phyloP scores from a whole-genome alignment of 2,329 filamentous ascomycete species.

The Apiospora koreana region DNA sequence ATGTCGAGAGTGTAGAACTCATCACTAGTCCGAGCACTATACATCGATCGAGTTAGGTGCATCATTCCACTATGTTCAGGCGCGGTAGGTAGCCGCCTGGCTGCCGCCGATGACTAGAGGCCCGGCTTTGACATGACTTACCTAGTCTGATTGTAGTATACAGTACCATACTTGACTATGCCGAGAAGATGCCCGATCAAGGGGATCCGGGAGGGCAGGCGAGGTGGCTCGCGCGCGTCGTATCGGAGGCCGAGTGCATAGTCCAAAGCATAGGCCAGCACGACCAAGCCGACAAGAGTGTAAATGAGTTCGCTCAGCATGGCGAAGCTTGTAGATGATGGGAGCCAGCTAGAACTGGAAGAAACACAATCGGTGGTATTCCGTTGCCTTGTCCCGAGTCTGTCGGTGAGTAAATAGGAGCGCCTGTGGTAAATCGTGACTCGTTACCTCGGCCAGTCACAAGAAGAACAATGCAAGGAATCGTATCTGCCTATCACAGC shows the following conservation, averaged over 20 bases:
- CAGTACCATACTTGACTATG: constrained; percentile 12
- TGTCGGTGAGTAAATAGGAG: not conserved
- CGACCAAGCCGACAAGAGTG: not conserved
- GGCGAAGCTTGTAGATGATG: not conserved
- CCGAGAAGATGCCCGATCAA: constrained; percentile 19
- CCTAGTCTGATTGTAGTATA: constrained; percentile 16
- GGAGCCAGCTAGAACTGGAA: not conserved
- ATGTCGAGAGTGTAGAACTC: constrained; percentile 31
- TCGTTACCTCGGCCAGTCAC: no score
- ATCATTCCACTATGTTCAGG: no score
- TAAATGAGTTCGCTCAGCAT: constrained; percentile 14
- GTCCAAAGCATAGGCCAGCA: constrained; percentile 10
- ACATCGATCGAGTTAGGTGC: not conserved
- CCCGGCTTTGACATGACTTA: not conserved
- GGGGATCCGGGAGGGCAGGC: constrained; percentile 15
- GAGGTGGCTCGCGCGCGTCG: constrained; percentile 14
- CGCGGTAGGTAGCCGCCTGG: no score
- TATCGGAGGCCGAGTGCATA: constrained; percentile 6
- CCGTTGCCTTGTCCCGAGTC: not conserved
- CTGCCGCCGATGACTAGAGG: not conserved
- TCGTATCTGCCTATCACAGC: no score
- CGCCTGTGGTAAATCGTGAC: not conserved
- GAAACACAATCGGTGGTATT: not conserved
- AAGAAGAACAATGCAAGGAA: no score
- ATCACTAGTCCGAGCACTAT: constrained; percentile 13